phyloP scores from a whole-genome alignment of 129 eudicot species.

The Arctium lappa region DNA sequence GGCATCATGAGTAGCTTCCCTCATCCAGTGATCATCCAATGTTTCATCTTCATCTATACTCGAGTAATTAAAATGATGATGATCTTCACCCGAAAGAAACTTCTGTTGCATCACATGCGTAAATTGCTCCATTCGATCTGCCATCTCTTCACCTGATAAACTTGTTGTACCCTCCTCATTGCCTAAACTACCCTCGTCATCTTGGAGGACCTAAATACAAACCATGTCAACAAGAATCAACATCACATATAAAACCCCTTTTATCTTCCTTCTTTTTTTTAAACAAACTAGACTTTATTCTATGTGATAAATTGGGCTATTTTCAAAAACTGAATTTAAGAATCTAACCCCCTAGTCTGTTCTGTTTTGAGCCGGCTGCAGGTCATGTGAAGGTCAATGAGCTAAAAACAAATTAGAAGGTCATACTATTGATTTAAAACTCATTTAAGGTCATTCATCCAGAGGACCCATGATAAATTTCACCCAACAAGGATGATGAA shows the following conservation, averaged over 20 bases:
- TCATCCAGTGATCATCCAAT: slow-evolving; percentile 94
- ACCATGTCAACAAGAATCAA: neutral
- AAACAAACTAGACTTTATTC: neutral
- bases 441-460: too few relatives aligned
- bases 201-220: slow-evolving; percentile 14
- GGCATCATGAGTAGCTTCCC: slow-evolving; percentile 83
- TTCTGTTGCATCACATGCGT: slow-evolving; percentile 76
- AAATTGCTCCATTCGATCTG: slow-evolving; percentile 82
- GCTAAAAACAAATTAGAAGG: too few relatives aligned
- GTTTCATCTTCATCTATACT: slow-evolving; percentile 81
- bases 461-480: too few relatives aligned
- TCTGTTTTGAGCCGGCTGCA: too few relatives aligned
- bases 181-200: slow-evolving; percentile 8
- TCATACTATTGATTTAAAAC: too few relatives aligned
- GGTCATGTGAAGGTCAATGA: too few relatives aligned
- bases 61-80: slow-evolving; percentile 71
- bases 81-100: slow-evolving; percentile 89
- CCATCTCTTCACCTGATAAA: slow-evolving; percentile 64
- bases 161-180: slow-evolving; percentile 24
- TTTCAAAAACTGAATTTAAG: too few relatives aligned
- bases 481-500: too few relatives aligned
- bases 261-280: neutral
- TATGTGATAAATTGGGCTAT: too few relatives aligned
- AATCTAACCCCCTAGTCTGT: too few relatives aligned
- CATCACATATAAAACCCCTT: neutral